These are phyloP conservation scores for Sonneratia alba DNA, from an alignment of 345 rosid species.

Conservation along the genomic window DNA sequence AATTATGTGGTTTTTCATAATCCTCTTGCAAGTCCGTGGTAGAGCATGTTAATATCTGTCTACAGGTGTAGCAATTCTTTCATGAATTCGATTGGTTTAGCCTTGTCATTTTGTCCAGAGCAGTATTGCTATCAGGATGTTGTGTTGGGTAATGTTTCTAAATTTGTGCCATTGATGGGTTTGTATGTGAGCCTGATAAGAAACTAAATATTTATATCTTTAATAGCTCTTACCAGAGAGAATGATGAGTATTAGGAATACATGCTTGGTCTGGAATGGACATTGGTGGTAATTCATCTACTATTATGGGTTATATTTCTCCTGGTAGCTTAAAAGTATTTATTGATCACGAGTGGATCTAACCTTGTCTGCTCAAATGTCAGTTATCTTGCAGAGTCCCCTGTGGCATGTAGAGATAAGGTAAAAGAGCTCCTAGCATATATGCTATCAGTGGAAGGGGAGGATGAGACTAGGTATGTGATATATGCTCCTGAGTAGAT, in stretches of 20 bases:
- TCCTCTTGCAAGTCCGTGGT: background rate
- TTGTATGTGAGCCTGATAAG: background rate
- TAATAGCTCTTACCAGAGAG: background rate
- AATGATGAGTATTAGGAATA: background rate
- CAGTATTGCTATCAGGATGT: background rate
- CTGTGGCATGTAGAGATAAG: conserved; percentile 66
- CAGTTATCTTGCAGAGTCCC: conserved; percentile 91
- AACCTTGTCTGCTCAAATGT: conserved; percentile 1
- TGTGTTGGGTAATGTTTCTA: background rate
- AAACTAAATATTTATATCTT: background rate
- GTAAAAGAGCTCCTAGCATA: conserved; percentile 55
- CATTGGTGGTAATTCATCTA: background rate
- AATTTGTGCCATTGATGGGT: no score
- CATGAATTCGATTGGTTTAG: background rate
- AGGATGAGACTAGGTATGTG: conserved; percentile 71
- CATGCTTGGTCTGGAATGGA: background rate
- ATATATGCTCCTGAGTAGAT: background rate
- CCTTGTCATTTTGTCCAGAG: background rate
- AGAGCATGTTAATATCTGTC: background rate
- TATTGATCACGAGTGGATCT: background rate
- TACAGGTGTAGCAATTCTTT: background rate
- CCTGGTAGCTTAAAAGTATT: background rate
- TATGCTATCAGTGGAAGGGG: conserved; percentile 78
- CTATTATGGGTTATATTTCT: background rate
- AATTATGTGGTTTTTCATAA: background rate